Evolutionary conservation across 73 alveolate species (phyloP).

Genomic region (Paramecium tetraurelia): DNA sequence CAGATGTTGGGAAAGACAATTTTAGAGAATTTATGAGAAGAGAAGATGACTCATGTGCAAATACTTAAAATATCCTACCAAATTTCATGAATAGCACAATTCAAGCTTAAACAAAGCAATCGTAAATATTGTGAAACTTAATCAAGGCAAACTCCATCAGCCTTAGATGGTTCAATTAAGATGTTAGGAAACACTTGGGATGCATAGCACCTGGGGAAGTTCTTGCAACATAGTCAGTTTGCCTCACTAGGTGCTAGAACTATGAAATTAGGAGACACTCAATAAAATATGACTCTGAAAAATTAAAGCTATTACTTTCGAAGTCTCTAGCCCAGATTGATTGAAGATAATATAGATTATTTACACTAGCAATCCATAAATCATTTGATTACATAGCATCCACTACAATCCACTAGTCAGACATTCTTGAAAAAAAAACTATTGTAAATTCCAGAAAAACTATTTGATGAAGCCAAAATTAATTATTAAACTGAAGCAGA

Average conservation of each 20-base stretch:
- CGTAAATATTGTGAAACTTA: not conserved
- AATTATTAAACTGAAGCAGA: not conserved
- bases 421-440: not conserved
- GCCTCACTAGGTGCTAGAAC: not conserved
- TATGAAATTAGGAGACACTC: not conserved
- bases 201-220: not conserved
- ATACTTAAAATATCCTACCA: not conserved
- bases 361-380: not conserved
- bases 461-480: conserved; percentile 7
- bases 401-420: not conserved
- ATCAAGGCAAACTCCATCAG: not conserved
- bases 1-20: not conserved
- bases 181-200: conserved; percentile 36
- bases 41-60: conserved; percentile 1
- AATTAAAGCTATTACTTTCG: conserved; percentile 13
- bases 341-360: conserved; percentile 10
- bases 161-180: not conserved
- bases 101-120: not conserved
- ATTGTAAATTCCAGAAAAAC: not conserved
- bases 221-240: not conserved
- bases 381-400: conserved; percentile 14
- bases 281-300: not conserved
- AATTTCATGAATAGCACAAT: not conserved
- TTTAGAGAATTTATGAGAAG: conserved; percentile 40
- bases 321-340: not conserved